Percentiles rank a stretch among this genome's conserved stretches.
Evolutionary conservation across 2,329 filamentous ascomycete species (phyloP).

Genomic region (Aspergillus japonicus): DNA sequence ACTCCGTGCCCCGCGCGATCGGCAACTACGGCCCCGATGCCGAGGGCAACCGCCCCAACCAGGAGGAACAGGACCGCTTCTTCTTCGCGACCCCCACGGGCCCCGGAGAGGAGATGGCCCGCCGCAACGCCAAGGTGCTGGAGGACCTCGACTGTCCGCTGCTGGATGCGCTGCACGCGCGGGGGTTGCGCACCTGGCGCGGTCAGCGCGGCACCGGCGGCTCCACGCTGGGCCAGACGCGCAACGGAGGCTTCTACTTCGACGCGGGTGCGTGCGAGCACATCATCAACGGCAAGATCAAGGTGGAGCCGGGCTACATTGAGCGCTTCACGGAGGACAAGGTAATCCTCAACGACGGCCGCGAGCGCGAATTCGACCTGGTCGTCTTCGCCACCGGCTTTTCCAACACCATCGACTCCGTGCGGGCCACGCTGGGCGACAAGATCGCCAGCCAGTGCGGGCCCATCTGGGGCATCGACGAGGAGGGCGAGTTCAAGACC

Average conservation of each 20-base stretch:
- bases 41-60: constrained; percentile 1
- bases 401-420: constrained; percentile 26
- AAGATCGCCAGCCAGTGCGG: constrained; percentile 23
- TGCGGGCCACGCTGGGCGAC: constrained; percentile 26
- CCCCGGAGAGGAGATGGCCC: constrained; percentile 18
- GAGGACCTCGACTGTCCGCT: constrained; percentile 24
- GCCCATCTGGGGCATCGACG: constrained; percentile 30
- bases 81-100: constrained; percentile 4
- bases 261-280: constrained; percentile 32
- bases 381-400: constrained; percentile 31
- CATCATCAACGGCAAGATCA: constrained; percentile 31
- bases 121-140: constrained; percentile 21
- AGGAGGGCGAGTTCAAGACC: constrained; percentile 30
- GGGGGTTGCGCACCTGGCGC: constrained; percentile 33
- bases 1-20: constrained; percentile 26
- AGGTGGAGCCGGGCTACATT: constrained; percentile 21
- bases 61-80: constrained; percentile 5
- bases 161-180: constrained; percentile 24
- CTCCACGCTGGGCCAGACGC: constrained; percentile 28
- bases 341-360: constrained; percentile 33
- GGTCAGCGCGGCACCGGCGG: constrained; percentile 37
- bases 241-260: constrained; percentile 35
- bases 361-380: constrained; percentile 35
- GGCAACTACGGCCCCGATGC: constrained; percentile 21
- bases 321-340: constrained; percentile 22